phyloP scores from a whole-genome alignment of 805 yeast genomes.

The Candida sithepensis region DNA sequence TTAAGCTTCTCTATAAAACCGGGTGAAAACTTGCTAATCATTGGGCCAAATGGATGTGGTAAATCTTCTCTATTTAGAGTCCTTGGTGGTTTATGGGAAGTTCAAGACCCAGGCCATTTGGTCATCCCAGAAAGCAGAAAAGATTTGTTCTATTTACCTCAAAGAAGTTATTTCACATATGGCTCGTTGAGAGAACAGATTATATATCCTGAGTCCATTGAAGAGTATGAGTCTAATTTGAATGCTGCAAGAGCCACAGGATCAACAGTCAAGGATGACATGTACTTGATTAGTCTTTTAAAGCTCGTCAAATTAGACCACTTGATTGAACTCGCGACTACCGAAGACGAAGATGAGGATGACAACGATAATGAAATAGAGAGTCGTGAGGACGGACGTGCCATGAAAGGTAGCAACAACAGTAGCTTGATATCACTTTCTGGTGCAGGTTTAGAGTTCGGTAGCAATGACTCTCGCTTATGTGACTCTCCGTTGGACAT shows the following conservation, averaged over 20 bases:
- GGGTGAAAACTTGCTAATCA: constrained; percentile 83
- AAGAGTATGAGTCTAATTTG: constrained; percentile 43
- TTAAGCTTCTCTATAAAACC: constrained; percentile 69
- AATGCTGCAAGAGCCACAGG: constrained; percentile 25
- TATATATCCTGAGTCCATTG: constrained; percentile 76
- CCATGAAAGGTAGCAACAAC: neutral
- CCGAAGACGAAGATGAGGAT: constrained; percentile 15
- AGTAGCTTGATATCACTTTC: neutral
- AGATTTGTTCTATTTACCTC: constrained; percentile 85
- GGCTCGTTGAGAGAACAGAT: constrained; percentile 85
- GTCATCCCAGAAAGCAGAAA: constrained; percentile 62
- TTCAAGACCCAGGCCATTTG: constrained; percentile 50
- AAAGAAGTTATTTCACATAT: constrained; percentile 79
- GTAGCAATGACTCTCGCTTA: neutral
- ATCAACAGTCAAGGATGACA: constrained; percentile 38
- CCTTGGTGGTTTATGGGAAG: constrained; percentile 93
- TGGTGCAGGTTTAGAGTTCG: neutral
- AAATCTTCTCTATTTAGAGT: constrained; percentile 89
- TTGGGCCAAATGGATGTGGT: constrained; percentile 97
- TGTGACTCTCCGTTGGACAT: constrained; percentile 54
- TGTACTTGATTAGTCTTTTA: constrained; percentile 50
- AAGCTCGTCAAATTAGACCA: constrained; percentile 57
- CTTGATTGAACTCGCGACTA: constrained; percentile 40
- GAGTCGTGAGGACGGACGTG: no score
- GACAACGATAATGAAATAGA: constrained; percentile 10